Percentiles rank a stretch among this genome's conserved stretches.
Conservation (phyloP, 805 yeast species). For the Isabelozyma rhagii region DNA sequence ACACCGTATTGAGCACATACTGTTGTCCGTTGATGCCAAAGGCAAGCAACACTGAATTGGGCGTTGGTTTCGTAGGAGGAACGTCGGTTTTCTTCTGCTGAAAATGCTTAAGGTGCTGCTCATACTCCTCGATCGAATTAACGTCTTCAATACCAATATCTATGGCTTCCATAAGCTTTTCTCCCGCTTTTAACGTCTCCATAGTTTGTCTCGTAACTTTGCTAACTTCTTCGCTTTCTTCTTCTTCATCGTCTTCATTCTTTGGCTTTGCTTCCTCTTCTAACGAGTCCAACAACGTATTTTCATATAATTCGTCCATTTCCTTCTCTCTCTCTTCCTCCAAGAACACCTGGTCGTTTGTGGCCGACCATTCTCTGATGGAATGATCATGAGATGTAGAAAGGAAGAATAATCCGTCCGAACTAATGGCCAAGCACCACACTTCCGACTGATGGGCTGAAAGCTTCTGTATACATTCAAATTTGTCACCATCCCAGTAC, state of each 20-base stretch:
- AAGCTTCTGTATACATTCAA: conserved; percentile 86
- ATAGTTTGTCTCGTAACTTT: conserved; percentile 78
- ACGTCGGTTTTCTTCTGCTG: conserved; percentile 42
- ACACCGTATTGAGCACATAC: conserved; percentile 70
- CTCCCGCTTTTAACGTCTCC: conserved; percentile 94
- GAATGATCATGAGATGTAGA: conserved; percentile 92
- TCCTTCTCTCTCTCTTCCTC: conserved; percentile 97
- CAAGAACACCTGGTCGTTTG: conserved; percentile 91
- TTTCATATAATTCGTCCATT: conserved; percentile 86
- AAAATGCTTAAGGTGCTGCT: conserved; percentile 32
- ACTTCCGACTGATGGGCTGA: conserved; percentile 86
- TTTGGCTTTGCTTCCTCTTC: conserved; percentile 48
- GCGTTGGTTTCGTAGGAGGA: conserved; percentile 58
- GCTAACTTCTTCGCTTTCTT: conserved; percentile 50
- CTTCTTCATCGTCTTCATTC: conserved; percentile 36
- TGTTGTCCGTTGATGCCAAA: conserved; percentile 68
- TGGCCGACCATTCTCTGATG: conserved; percentile 88
- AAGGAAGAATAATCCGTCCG: conserved; percentile 66
- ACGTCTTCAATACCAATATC: conserved; percentile 78
- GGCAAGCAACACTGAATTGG: conserved; percentile 73
- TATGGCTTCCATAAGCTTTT: conserved; percentile 84
- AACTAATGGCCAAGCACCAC: conserved; percentile 84
- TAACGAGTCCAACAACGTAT: conserved; percentile 67
- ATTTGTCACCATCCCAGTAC: conserved; percentile 98
- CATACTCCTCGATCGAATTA: conserved; percentile 51